These are phyloP conservation scores for Exophiala phaeomuriformis DNA, from an alignment of 2,329 filamentous ascomycete genomes.

Conservation along the genomic window DNA sequence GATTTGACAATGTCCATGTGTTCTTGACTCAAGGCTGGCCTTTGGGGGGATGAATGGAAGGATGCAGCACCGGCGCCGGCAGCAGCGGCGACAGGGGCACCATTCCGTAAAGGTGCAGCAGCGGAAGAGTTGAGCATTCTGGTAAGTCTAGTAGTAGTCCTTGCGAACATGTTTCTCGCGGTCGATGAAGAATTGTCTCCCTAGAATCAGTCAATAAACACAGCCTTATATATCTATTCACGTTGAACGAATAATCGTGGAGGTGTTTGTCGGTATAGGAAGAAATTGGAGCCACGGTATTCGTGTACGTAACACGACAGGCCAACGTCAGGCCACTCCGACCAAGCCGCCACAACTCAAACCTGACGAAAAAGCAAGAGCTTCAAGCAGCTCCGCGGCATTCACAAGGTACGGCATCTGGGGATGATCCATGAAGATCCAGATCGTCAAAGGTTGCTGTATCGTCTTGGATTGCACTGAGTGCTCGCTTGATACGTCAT, in stretches of 20 bases:
- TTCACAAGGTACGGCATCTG: not conserved
- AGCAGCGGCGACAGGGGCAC: not conserved
- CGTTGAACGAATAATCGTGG: not conserved
- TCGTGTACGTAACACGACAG: not conserved
- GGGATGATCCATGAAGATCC: not conserved
- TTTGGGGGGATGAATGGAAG: not conserved
- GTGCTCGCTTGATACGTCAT: too few relatives aligned
- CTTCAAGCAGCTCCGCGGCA: not conserved
- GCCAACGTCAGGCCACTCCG: not conserved
- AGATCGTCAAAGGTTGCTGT: not conserved
- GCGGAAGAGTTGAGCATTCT: not conserved
- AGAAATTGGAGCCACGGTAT: not conserved
- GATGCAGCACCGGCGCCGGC: not conserved
- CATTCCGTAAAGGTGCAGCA: not conserved
- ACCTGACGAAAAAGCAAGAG: not conserved
- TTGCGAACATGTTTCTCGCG: not conserved
- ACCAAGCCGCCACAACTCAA: not conserved
- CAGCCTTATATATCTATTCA: too few relatives aligned
- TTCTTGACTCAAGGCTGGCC: slow-evolving; percentile 27
- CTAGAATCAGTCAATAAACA: too few relatives aligned
- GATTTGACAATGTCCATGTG: slow-evolving; percentile 61
- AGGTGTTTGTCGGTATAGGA: not conserved
- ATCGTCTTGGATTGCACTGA: not conserved
- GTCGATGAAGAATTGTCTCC: too few relatives aligned
- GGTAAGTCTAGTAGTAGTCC: not conserved